phyloP scores from a whole-genome alignment of 1,139 yeast species.

The Scheffersomyces stambukii region DNA sequence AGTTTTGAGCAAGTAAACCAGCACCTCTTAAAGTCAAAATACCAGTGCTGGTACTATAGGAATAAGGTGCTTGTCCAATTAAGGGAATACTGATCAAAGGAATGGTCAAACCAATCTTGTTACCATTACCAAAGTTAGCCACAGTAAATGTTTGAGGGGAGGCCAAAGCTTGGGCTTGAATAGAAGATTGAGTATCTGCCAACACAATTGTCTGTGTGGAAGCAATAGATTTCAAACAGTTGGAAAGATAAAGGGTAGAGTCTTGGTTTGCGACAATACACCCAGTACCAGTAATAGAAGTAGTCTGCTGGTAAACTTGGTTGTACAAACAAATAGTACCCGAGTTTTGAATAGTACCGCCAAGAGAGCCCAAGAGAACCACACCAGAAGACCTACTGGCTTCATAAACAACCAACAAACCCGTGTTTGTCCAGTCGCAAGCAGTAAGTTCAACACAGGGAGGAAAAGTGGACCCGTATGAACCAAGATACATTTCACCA shows the following conservation, averaged over 20 bases:
- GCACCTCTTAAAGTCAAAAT: constrained; percentile 17
- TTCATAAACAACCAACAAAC: constrained; percentile 20
- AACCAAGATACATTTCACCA: constrained; percentile 24
- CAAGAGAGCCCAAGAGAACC: constrained; percentile 16
- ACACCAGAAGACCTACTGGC: constrained; percentile 14
- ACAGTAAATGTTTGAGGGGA: constrained; percentile 4
- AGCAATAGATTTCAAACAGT: no score
- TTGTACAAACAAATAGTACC: constrained; percentile 28
- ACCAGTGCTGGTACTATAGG: constrained; percentile 16
- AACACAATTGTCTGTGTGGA: no score
- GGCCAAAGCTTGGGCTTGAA: constrained; percentile 3
- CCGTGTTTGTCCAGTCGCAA: constrained; percentile 19
- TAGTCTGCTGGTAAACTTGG: constrained; percentile 19
- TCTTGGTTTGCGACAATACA: constrained; percentile 21
- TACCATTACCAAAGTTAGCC: constrained; percentile 5
- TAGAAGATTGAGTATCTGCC: no score
- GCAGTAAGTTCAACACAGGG: constrained; percentile 18
- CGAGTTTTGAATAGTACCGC: constrained; percentile 17
- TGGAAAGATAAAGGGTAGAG: constrained; percentile 17
- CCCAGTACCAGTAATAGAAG: constrained; percentile 22
- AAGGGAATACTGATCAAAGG: constrained; percentile 1
- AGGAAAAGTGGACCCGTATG: constrained; percentile 15
- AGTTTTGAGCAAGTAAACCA: constrained; percentile 10
- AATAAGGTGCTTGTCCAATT: no score
- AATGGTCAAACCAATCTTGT: constrained; percentile 5